These are phyloP conservation scores for Trypanosoma platydactyli DNA, from an alignment of 208 protist genomes.

Conservation along the genomic window DNA sequence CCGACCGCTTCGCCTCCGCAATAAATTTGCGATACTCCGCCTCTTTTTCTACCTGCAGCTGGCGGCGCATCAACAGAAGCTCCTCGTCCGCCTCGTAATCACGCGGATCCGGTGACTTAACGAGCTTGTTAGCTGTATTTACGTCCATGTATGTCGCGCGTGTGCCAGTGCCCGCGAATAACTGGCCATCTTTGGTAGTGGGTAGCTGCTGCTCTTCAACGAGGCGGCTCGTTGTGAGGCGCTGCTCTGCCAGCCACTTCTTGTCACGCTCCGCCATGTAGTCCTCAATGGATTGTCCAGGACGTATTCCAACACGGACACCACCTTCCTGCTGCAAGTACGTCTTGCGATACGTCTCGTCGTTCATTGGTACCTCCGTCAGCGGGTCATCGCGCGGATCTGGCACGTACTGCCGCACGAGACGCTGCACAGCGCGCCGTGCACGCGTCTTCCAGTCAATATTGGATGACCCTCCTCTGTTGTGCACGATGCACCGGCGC, in stretches of 20 bases:
- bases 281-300: constrained; percentile 81
- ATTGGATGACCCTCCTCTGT: constrained; percentile 20
- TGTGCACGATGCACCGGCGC: constrained; percentile 7
- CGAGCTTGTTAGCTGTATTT: constrained; percentile 56
- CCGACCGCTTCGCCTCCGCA: constrained; percentile 73
- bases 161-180: constrained; percentile 55
- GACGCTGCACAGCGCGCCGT: constrained; percentile 55
- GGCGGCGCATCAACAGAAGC: constrained; percentile 69
- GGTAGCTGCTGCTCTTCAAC: constrained; percentile 45
- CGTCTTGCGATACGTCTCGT: constrained; percentile 63
- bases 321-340: constrained; percentile 72
- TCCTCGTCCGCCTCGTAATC: constrained; percentile 89
- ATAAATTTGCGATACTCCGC: constrained; percentile 87
- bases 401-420: constrained; percentile 70
- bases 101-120: constrained; percentile 51
- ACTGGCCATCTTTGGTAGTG: constrained; percentile 70
- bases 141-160: constrained; percentile 75
- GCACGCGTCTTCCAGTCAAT: constrained; percentile 57
- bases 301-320: constrained; percentile 77
- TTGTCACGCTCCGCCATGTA: constrained; percentile 86
- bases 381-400: constrained; percentile 83
- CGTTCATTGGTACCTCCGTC: constrained; percentile 72
- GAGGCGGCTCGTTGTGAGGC: constrained; percentile 28
- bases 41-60: constrained; percentile 89
- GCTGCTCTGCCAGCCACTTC: constrained; percentile 70